These are phyloP conservation scores for Zizania latifolia DNA, from an alignment of 176 grass and related monocot species.

Conservation along the genomic window DNA sequence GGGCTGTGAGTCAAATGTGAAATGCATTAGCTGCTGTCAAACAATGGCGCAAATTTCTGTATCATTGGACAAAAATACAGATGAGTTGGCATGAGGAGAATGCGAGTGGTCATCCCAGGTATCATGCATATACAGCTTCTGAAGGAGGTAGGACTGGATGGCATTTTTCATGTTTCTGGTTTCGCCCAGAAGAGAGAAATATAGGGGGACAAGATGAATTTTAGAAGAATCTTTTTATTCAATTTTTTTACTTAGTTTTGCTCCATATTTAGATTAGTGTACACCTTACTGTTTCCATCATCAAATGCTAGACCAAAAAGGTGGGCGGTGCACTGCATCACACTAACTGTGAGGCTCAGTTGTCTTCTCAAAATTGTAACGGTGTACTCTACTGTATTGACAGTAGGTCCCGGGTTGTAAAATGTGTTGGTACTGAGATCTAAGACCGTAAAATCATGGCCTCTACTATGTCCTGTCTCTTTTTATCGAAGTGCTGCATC, in stretches of 20 bases:
- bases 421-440: too few species aligned
- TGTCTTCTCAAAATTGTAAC: too few species aligned
- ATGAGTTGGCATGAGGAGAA: not conserved
- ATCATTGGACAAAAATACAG: not conserved
- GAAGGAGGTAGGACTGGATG: not conserved
- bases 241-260: not conserved
- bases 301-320: not conserved
- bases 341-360: not conserved
- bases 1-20: not conserved
- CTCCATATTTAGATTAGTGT: conserved; percentile 16
- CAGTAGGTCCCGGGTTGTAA: too few species aligned
- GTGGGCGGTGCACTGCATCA: not conserved
- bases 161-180: conserved; percentile 11
- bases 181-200: not conserved
- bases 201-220: not conserved
- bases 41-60: not conserved
- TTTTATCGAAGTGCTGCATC: too few species aligned
- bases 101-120: not conserved
- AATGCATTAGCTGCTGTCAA: too few species aligned
- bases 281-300: not conserved
- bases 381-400: too few species aligned
- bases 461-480: too few species aligned
- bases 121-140: conserved; percentile 3
- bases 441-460: too few species aligned
- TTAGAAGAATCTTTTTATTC: conserved; percentile 10